These are phyloP conservation scores for Aspergillus eucalypticola DNA, from an alignment of 2,329 filamentous ascomycete species.

Conservation along the genomic window DNA sequence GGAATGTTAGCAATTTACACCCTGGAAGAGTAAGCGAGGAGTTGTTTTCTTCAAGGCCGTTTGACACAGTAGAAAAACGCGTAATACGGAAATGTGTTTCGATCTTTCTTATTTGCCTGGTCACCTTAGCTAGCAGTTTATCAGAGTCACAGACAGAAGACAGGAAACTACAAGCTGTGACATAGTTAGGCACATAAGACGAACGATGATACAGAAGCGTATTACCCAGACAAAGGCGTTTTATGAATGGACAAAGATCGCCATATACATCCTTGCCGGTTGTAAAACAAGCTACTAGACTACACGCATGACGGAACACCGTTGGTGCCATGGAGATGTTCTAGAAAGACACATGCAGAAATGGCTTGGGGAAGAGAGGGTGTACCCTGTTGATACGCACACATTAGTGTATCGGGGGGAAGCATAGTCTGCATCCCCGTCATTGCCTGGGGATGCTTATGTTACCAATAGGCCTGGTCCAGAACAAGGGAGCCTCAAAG, in stretches of 20 bases:
- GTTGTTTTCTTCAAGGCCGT: too few relatives aligned
- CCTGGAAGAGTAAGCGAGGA: too few relatives aligned
- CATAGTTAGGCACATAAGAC: too few relatives aligned
- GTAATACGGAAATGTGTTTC: not conserved
- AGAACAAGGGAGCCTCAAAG: not conserved
- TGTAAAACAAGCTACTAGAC: not conserved
- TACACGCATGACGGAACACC: not conserved
- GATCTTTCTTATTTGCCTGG: not conserved
- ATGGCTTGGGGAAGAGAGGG: conserved; percentile 8
- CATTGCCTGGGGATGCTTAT: conserved; percentile 17
- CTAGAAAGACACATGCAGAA: conserved; percentile 19
- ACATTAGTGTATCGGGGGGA: conserved; percentile 41
- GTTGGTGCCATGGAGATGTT: conserved; percentile 8
- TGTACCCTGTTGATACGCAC: conserved; percentile 21
- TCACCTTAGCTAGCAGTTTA: not conserved
- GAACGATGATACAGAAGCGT: too few relatives aligned
- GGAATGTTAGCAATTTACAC: too few relatives aligned
- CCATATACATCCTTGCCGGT: not conserved
- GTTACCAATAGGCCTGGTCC: conserved; percentile 8
- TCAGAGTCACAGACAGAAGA: not conserved
- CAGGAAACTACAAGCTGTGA: too few relatives aligned
- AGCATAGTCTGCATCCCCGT: conserved; percentile 31
- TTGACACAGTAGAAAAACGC: not conserved
- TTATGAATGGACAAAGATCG: not conserved
- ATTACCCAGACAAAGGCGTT: too few relatives aligned